Conservation (phyloP, 345 rosid genomes). For the Populus euphratica region DNA sequence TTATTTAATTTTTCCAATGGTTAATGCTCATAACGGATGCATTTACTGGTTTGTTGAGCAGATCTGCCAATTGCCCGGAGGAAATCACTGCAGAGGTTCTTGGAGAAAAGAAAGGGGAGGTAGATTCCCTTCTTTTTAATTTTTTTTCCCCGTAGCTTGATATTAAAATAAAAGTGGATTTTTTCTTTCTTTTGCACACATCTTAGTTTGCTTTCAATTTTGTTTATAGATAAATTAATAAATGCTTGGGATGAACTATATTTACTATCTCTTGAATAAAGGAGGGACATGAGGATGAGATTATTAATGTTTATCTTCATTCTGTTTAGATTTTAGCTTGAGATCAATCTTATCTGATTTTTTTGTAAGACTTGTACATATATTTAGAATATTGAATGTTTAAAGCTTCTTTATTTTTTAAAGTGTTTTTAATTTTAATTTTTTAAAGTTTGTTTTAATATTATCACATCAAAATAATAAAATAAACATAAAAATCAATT, state of each 20-base stretch:
- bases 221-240: no score
- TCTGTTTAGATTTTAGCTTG: neutral
- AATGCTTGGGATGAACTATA: neutral
- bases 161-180: neutral
- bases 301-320: neutral
- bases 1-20: neutral
- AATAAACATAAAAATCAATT: no score
- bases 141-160: neutral
- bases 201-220: neutral
- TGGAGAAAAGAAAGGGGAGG: conserved; percentile 94
- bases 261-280: neutral
- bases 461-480: no score
- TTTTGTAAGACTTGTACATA: neutral
- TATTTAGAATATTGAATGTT: neutral
- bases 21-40: no score
- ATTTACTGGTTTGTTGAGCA: conserved; percentile 13
- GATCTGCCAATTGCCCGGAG: conserved; percentile 70
- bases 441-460: no score
- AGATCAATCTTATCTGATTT: neutral
- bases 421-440: no score
- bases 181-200: neutral
- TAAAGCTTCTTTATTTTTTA: no score
- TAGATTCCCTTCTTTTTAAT: conserved; percentile 2
- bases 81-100: conserved; percentile 77
- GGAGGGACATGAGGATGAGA: no score